A percentile compares a stretch with the other conserved stretches of the same genome.
phyloP scores from a whole-genome alignment of 1,284 basidiomycete species.

The Sanguinoderma infundibulare region DNA sequence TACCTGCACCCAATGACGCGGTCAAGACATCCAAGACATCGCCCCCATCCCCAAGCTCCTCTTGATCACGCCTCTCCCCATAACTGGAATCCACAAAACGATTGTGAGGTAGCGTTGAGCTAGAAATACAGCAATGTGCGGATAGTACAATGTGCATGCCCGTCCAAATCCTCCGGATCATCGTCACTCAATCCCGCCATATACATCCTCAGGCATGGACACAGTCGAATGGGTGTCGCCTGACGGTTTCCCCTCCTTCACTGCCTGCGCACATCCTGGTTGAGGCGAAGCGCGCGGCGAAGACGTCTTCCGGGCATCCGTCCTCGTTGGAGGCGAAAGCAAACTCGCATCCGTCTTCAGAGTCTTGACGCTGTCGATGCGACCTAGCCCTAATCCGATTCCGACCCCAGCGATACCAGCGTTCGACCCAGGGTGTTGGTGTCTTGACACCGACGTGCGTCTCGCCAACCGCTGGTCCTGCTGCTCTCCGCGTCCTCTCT shows the following conservation, averaged over 20 bases:
- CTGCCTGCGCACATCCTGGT: not conserved
- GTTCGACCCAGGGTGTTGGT: not conserved
- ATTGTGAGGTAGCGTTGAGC: constrained; percentile 18
- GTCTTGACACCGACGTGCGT: not conserved
- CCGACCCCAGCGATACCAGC: constrained; percentile 3
- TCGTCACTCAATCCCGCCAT: constrained; percentile 14
- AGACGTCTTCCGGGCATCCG: not conserved
- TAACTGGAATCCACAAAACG: not conserved
- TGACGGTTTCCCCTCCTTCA: constrained; percentile 14
- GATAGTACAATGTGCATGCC: constrained; percentile 18
- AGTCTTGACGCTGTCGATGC: constrained; percentile 7
- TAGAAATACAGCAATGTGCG: constrained; percentile 19
- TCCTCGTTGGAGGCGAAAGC: not conserved
- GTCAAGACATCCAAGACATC: not conserved
- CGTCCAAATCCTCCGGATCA: not conserved
- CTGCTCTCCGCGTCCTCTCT: not conserved
- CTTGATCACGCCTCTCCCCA: not conserved
- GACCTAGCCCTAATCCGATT: constrained; percentile 16
- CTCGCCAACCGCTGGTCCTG: not conserved
- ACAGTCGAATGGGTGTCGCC: constrained; percentile 10
- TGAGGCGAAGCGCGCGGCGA: not conserved
- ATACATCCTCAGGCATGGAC: constrained; percentile 18
- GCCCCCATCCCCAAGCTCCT: not conserved
- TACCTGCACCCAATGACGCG: constrained; percentile 33
- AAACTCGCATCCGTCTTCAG: not conserved